Evolutionary conservation across 164 flowering plant genomes (phyloP).

Genomic region (Magnolia kwangsiensis): DNA sequence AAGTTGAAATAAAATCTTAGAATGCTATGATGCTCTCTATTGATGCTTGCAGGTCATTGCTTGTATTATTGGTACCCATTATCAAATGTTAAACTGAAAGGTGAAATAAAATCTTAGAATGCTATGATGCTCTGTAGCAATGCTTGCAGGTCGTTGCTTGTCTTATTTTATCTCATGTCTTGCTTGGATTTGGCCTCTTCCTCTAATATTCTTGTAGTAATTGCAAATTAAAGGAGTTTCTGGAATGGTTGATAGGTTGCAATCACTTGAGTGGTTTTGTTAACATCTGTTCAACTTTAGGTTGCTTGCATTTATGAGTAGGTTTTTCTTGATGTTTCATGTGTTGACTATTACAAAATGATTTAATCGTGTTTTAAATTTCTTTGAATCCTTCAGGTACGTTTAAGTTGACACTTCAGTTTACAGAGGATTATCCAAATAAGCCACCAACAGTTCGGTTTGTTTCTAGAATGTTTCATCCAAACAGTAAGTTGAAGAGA

Average conservation of each 20-base stretch:
- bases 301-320: neutral
- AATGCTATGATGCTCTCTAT: too few relatives aligned
- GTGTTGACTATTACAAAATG: neutral
- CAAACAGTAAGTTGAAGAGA: conserved; percentile 43
- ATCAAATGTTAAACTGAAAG: too few relatives aligned
- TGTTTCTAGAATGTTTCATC: conserved; percentile 60
- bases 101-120: too few relatives aligned
- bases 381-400: conserved; percentile 34
- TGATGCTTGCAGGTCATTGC: too few relatives aligned
- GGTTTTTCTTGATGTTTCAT: neutral
- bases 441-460: conserved; percentile 61
- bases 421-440: conserved; percentile 56
- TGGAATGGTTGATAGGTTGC: neutral
- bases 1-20: too few relatives aligned
- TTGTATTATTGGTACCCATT: too few relatives aligned
- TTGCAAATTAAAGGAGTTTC: too few relatives aligned
- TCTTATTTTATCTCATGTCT: too few relatives aligned
- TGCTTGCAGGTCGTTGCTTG: too few relatives aligned
- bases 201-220: too few relatives aligned
- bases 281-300: neutral
- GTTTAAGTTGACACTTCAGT: conserved; percentile 57
- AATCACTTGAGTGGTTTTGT: neutral
- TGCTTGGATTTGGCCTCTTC: too few relatives aligned
- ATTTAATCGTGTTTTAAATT: neutral
- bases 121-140: too few relatives aligned